Evolutionary conservation across 768 basidiomycete genomes (phyloP), one percentile per base, ranked within the genome.

Genomic region (Suillus cothurnatus): DNA sequence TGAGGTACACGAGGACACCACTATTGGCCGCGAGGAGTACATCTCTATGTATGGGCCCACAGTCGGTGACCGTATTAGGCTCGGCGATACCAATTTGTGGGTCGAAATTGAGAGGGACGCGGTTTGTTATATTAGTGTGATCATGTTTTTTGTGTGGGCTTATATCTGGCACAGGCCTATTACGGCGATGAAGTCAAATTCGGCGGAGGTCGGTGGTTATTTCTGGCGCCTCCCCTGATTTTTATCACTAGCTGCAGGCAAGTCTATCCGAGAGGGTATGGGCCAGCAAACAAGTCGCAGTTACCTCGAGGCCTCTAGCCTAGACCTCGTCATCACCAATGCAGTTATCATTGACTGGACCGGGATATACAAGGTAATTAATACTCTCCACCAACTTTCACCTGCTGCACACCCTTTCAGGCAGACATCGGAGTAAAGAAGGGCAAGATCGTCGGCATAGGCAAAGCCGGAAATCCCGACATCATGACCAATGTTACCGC

Each of bases 141-240:
- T 47, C 28, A 38, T 41, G 26, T 43, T 58, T 31, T 17, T 12
- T 41, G 6, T 43, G 52, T 67, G 28, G 41, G 6, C 60, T 31
- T 19, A 62, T 67, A 32, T 38, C 2, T 2, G 28, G 38, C 26
- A 36, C 64, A 93, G 88, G 92, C 96, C 6, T 81, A 88, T 4
- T 97, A 97, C 73, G 97, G 97, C 2, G 97, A 99, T 65, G 97
- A 99, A 78, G 91, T 93, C 79, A 99, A 98, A 79, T 99, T 99
- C 71, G 97, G 97, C 9, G 97, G 95, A 72, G 97, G 94, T 88
- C 71, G 67, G 78, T 66, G 49, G 17, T 53, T 0, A 14, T 8
- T 26, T 31, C 26, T 47, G 61, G 6, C 1, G 21, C 17, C 50
- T 52, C 36, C 36, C 38, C 31, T 26, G 11, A 23, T 19, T 55